Conservation (phyloP, 768 basidiomycete genomes). For the Mycena pura region DNA sequence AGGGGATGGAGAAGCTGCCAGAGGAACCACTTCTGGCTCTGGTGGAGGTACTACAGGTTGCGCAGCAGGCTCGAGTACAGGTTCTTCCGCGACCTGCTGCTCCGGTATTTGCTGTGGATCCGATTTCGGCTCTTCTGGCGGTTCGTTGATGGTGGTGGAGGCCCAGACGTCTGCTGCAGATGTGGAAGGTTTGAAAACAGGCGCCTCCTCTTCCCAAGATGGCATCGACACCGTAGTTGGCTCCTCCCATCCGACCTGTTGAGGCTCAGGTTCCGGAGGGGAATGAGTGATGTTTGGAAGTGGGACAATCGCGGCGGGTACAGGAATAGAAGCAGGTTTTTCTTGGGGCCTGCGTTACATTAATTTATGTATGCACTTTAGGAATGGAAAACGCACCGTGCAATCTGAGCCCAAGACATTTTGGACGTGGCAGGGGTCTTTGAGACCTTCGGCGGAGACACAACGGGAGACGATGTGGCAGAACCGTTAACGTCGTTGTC, state of each 20-base stretch:
- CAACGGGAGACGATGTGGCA: slow-evolving; percentile 32
- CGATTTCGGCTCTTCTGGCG: slow-evolving; percentile 22
- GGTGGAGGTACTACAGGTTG: slow-evolving; percentile 37
- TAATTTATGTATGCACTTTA: slow-evolving; percentile 9
- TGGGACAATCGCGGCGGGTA: slow-evolving; percentile 35
- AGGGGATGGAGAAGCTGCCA: slow-evolving; percentile 45
- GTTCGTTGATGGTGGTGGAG: slow-evolving; percentile 32
- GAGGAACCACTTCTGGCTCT: slow-evolving; percentile 45
- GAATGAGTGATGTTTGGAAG: slow-evolving; percentile 34
- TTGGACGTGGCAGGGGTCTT: slow-evolving; percentile 75
- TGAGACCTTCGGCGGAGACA: slow-evolving; percentile 40
- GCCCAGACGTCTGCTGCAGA: slow-evolving; percentile 30
- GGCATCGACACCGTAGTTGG: slow-evolving; percentile 73
- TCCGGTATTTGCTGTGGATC: slow-evolving; percentile 33
- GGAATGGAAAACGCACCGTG: slow-evolving; percentile 56
- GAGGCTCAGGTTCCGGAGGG: slow-evolving; percentile 44
- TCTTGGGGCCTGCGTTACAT: slow-evolving; percentile 61
- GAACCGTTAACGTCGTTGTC: slow-evolving; percentile 48
- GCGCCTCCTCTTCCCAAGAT: slow-evolving; percentile 75
- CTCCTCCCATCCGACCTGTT: slow-evolving; percentile 67
- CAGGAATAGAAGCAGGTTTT: slow-evolving; percentile 58
- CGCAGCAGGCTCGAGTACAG: slow-evolving; percentile 39
- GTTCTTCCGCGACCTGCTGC: slow-evolving; percentile 38
- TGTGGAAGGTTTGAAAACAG: slow-evolving; percentile 37
- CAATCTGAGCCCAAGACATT: slow-evolving; percentile 87